Base-by-base conservation (phyloP, 2,329 filamentous ascomycete genomes). In the Ceratocystis alfenasii region DNA sequence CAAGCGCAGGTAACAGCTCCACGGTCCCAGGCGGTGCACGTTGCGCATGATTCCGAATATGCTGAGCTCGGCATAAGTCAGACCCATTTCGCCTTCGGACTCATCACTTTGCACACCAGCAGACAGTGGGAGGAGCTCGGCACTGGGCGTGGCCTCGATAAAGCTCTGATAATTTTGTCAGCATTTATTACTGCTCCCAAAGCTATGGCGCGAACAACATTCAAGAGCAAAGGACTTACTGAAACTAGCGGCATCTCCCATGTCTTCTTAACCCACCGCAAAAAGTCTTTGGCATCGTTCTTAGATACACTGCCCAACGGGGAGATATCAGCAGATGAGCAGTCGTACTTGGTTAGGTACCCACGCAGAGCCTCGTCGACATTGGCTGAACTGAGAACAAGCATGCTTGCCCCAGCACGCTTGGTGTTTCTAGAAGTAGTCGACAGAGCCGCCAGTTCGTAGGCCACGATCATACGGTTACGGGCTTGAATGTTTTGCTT, bases 401-500 rank as follows among this genome's bases (percentile, higher is more conserved):
- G 78, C 1, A 87, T 75, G 12, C 83, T 81, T 3, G 83, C 81
- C 3, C 81, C 80, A 2, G 71, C 71, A 41, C 79, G 77, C 4
- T 77, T 77, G 1, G 79, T 76, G 22, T 80, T 74, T n/a, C 84
- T 78, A 1, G 83, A 80, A 5, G 78, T 82, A 0, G 83, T 84
- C 1, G 86, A 76, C 28, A 87, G 74, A 63, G 86, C 83, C 0
- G 84, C 85, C 69, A 86, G 83, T 30, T 82, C 75, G 72, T 88
- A 89, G 6, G 82, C 78, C 1, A 84, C 75, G 1, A 89, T 83
- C 81, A 88, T 87, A 53, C 86, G 77, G 20, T 80, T 78, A 8
- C 85, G 77, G 3, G 85, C 85, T 67, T 88, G 86, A 64, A 88
- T 84, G 71, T 88, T 88, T 69, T 88, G 85, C n/a, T 85, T 74